Conservation (phyloP, 2,329 filamentous ascomycete genomes). For the Ascochyta rabiei region DNA sequence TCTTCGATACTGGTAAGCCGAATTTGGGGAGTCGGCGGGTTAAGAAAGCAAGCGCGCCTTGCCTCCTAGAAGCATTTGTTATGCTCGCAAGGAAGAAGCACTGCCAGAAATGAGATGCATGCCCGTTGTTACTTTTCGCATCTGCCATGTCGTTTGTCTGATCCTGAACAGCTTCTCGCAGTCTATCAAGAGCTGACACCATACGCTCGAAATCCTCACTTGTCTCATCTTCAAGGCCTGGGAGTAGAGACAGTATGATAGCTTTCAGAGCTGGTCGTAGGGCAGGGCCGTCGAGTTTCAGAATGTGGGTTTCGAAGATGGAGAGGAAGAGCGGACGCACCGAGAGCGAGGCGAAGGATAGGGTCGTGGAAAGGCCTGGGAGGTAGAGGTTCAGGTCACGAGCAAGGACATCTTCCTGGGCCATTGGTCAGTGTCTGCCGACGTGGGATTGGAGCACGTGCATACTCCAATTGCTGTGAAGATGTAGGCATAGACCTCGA, state of each 20-base stretch:
- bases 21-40: conserved; percentile 78
- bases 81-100: conserved; percentile 94
- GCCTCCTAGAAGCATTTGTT: conserved; percentile 81
- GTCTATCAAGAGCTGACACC: conserved; percentile 74
- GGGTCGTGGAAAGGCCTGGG: conserved; percentile 83
- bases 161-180: conserved; percentile 70
- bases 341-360: conserved; percentile 93
- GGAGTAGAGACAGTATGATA: conserved; percentile 84
- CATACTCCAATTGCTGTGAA: conserved; percentile 81
- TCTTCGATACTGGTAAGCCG: conserved; percentile 44
- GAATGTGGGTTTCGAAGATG: conserved; percentile 79
- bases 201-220: conserved; percentile 96
- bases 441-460: conserved; percentile 5
- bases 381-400: conserved; percentile 86
- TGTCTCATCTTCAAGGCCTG: conserved; percentile 92
- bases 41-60: conserved; percentile 87
- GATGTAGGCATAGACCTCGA: conserved; percentile 91
- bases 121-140: conserved; percentile 45
- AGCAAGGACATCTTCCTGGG: conserved; percentile 72
- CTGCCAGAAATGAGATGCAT: conserved; percentile 96
- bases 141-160: conserved; percentile 56
- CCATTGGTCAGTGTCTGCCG: conserved; percentile 31
- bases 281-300: conserved; percentile 71
- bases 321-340: conserved; percentile 86
- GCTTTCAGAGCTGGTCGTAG: conserved; percentile 89